Percentiles rank a stretch among this genome's conserved stretches.
Evolutionary conservation across 2,329 filamentous ascomycete genomes (phyloP).

Genomic region (Alternaria ventricosa): DNA sequence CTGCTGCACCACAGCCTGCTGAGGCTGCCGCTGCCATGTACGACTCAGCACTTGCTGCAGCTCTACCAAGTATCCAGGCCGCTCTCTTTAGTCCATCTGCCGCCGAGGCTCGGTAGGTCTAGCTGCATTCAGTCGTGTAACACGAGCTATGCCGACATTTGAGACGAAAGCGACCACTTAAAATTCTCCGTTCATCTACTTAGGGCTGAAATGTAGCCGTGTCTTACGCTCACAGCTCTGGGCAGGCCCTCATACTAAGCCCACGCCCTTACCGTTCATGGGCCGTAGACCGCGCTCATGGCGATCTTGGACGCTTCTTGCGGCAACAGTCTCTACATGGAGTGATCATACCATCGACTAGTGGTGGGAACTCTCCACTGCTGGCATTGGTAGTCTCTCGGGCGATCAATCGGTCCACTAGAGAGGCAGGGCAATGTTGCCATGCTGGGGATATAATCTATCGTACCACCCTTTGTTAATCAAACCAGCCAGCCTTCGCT

Average conservation of each 20-base stretch:
- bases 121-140: slow-evolving; percentile 21
- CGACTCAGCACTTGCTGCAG: slow-evolving; percentile 20
- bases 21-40: slow-evolving; percentile 20
- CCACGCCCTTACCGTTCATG: slow-evolving; percentile 14
- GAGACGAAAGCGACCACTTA: slow-evolving; percentile 8
- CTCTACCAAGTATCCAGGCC: slow-evolving; percentile 16
- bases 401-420: slow-evolving; percentile 17
- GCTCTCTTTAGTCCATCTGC: slow-evolving; percentile 12
- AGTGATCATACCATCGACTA: slow-evolving; percentile 18
- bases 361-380: slow-evolving; percentile 29
- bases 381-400: slow-evolving; percentile 15
- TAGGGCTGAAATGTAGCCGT: slow-evolving; percentile 19
- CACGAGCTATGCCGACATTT: slow-evolving; percentile 10
- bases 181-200: slow-evolving; percentile 10
- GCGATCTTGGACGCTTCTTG: slow-evolving; percentile 20
- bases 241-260: slow-evolving; percentile 13
- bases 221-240: slow-evolving; percentile 6
- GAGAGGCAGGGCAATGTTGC: slow-evolving; percentile 13
- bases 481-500: slow-evolving; percentile 14
- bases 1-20: slow-evolving; percentile 20
- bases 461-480: slow-evolving; percentile 22
- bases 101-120: slow-evolving; percentile 17
- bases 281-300: slow-evolving; percentile 23
- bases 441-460: slow-evolving; percentile 21
- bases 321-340: slow-evolving; percentile 14